These are phyloP conservation scores for Cercophora samala DNA, from an alignment of 495 filamentous ascomycete species.

Conservation along the genomic window DNA sequence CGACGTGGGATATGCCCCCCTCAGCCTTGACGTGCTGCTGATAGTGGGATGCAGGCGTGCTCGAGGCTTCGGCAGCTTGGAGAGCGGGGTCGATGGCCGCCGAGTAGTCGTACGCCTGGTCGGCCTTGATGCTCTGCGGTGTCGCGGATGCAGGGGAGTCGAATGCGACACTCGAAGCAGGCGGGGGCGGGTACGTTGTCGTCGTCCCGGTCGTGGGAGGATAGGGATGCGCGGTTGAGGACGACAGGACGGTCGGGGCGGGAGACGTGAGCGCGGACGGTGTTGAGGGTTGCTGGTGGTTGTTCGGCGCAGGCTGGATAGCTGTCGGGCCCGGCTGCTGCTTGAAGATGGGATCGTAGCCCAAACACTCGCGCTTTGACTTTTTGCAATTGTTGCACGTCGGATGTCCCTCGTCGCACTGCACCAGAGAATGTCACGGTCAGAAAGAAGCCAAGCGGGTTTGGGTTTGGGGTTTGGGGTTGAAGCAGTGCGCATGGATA, in stretches of 20 bases:
- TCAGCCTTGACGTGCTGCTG: slow-evolving; percentile 33
- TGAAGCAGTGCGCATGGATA: neutral
- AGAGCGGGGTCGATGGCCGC: slow-evolving; percentile 74
- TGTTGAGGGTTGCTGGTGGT: slow-evolving; percentile 31
- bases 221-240: slow-evolving; percentile 34
- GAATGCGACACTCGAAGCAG: slow-evolving; percentile 31
- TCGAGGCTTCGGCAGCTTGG: slow-evolving; percentile 43
- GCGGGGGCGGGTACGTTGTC: slow-evolving; percentile 22
- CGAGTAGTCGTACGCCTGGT: slow-evolving; percentile 61
- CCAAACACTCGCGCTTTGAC: slow-evolving; percentile 93
- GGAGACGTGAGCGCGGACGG: slow-evolving; percentile 30
- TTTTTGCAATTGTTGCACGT: slow-evolving; percentile 96
- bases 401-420: slow-evolving; percentile 97
- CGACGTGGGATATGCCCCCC: slow-evolving; percentile 22
- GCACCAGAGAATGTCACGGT: slow-evolving; percentile 18
- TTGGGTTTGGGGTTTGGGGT: slow-evolving; percentile 2
- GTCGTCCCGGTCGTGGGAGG: slow-evolving; percentile 32
- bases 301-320: slow-evolving; percentile 64
- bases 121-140: slow-evolving; percentile 58
- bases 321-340: slow-evolving; percentile 71
- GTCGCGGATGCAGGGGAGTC: slow-evolving; percentile 40
- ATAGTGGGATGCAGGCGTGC: slow-evolving; percentile 40
- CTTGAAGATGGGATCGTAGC: slow-evolving; percentile 98
- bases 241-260: slow-evolving; percentile 21
- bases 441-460: slow-evolving; percentile 9